These are phyloP conservation scores for Neofusicoccum parvum DNA, from an alignment of 2,329 filamentous ascomycete genomes.

Conservation along the genomic window DNA sequence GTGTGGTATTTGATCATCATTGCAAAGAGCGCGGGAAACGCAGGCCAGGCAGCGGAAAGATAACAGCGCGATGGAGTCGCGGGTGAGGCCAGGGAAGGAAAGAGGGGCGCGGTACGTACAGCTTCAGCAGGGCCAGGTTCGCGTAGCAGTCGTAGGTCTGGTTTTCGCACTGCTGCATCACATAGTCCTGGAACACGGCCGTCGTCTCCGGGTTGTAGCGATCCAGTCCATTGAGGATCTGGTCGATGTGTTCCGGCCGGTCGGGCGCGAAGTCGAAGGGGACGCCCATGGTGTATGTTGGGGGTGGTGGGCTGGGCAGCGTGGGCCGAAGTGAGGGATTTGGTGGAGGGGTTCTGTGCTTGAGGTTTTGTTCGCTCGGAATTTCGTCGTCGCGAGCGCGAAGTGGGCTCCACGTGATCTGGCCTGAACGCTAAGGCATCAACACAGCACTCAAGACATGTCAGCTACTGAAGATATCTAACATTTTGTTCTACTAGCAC, in stretches of 20 bases:
- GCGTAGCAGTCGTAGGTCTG: slow-evolving; percentile 95
- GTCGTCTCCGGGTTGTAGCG: slow-evolving; percentile 99
- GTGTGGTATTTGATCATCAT: slow-evolving; percentile 77
- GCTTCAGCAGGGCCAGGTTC: slow-evolving; percentile 92
- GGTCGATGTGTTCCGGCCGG: slow-evolving; percentile 86
- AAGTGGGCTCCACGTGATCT: slow-evolving; percentile 13
- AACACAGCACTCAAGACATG: too few species aligned
- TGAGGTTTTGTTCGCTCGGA: slow-evolving; percentile 11
- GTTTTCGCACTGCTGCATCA: slow-evolving; percentile 91
- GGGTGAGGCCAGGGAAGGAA: slow-evolving; percentile 26
- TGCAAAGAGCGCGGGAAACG: neutral
- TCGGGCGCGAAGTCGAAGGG: slow-evolving; percentile 87
- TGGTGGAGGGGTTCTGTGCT: slow-evolving; percentile 12
- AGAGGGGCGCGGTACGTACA: slow-evolving; percentile 67
- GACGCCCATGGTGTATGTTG: slow-evolving; percentile 44
- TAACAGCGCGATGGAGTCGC: neutral
- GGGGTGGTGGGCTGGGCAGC: neutral
- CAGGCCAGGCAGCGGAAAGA: slow-evolving; percentile 11
- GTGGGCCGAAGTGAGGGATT: slow-evolving; percentile 1
- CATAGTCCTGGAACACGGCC: slow-evolving; percentile 88
- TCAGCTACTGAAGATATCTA: too few species aligned
- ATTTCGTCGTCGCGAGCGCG: slow-evolving; percentile 13
- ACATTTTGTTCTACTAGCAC: too few species aligned
- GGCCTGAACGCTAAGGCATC: neutral
- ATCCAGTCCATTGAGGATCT: slow-evolving; percentile 95